Percentiles rank a stretch among this genome's conserved stretches.
phyloP scores from a whole-genome alignment of 345 rosid species.

The Arabidopsis suecica region DNA sequence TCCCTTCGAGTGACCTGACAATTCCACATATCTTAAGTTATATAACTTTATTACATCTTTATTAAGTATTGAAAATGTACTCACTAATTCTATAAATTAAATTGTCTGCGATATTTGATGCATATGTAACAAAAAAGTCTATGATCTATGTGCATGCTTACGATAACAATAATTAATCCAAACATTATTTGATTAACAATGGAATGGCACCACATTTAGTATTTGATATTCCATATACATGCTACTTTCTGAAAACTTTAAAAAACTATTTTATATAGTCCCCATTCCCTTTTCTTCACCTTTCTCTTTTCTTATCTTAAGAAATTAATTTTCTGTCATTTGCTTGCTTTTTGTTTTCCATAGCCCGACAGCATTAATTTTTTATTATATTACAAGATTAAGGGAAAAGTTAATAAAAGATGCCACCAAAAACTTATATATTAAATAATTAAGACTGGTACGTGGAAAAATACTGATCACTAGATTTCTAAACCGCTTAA shows the following conservation, averaged over 20 bases:
- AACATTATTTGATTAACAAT: conserved; percentile 10
- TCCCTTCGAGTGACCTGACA: neutral
- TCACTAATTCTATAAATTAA: neutral
- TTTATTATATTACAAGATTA: conserved; percentile 39
- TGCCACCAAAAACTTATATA: conserved; percentile 35
- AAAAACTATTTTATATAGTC: neutral
- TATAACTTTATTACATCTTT: neutral
- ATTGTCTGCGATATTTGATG: neutral
- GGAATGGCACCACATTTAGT: conserved; percentile 3
- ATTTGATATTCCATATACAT: conserved; percentile 23
- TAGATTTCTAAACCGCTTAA: conserved; percentile 20
- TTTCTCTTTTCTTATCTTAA: conserved; percentile 39
- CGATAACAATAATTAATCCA: conserved; percentile 1
- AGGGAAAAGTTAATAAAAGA: conserved; percentile 35
- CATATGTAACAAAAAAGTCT: neutral
- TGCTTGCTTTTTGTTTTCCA: conserved; percentile 48
- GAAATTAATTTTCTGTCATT: conserved; percentile 27
- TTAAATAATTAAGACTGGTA: conserved; percentile 30
- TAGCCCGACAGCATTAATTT: conserved; percentile 39
- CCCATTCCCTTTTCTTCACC: conserved; percentile 24
- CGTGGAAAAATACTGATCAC: conserved; percentile 40
- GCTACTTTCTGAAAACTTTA: conserved; percentile 23
- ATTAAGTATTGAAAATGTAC: neutral
- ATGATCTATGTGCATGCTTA: conserved; percentile 9
- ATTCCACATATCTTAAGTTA: conserved; percentile 20